Percentiles rank a stretch among this genome's conserved stretches.
phyloP scores from a whole-genome alignment of 2,329 filamentous ascomycete genomes.

The Colletotrichum sublineola region DNA sequence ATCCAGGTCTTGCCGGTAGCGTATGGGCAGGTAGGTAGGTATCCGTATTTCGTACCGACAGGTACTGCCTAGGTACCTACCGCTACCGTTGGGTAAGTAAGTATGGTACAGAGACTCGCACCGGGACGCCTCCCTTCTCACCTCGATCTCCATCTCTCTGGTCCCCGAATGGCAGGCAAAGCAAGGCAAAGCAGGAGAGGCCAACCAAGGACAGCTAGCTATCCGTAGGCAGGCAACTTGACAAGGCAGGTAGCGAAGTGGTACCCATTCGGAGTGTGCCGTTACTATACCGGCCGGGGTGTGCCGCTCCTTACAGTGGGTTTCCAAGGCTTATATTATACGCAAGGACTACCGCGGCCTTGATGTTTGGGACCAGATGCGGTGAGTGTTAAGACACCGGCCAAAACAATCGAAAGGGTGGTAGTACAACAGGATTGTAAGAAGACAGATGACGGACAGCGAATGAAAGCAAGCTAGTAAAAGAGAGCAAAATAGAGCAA shows the following conservation, averaged over 20 bases:
- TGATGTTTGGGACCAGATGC: slow-evolving; percentile 30
- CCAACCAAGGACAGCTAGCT: no score
- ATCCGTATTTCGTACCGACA: background rate
- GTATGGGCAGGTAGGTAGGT: background rate
- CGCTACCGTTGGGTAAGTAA: no score
- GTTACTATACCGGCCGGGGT: no score
- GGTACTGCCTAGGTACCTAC: no score
- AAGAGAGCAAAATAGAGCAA: background rate
- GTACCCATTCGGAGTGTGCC: background rate
- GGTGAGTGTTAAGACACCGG: slow-evolving; percentile 28
- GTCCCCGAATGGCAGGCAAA: background rate
- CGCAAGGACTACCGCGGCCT: slow-evolving; percentile 13
- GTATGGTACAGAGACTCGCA: background rate
- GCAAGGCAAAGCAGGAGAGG: no score
- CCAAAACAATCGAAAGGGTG: slow-evolving; percentile 13
- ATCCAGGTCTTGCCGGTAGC: background rate
- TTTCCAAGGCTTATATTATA: slow-evolving; percentile 16
- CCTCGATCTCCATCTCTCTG: background rate
- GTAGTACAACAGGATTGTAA: background rate
- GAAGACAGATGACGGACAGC: background rate
- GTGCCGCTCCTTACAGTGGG: background rate
- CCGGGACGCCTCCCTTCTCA: background rate
- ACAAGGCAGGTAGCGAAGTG: background rate
- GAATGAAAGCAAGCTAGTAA: background rate
- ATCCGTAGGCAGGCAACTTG: background rate